These are phyloP conservation scores for Trichothecium sympodiale DNA, from an alignment of 2,329 filamentous ascomycete genomes.

Conservation along the genomic window DNA sequence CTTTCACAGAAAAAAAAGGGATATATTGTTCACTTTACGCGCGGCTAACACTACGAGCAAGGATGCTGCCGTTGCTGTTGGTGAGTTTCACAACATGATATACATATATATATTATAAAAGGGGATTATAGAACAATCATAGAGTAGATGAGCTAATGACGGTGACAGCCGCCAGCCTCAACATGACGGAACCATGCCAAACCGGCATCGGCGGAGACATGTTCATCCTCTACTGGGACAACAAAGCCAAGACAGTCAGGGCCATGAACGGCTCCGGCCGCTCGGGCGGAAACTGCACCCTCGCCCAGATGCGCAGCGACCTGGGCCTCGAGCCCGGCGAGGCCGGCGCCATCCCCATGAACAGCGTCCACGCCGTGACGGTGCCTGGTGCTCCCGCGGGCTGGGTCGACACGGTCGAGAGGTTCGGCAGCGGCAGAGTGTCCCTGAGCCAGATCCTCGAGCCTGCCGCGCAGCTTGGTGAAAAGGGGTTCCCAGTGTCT, in stretches of 20 bases:
- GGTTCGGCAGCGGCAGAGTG: constrained; percentile 81
- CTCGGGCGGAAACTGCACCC: constrained; percentile 54
- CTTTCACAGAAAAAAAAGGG: too few species aligned
- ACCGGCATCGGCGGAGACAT: constrained; percentile 96
- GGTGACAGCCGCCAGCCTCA: constrained; percentile 66
- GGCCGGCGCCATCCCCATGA: constrained; percentile 54
- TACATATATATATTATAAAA: too few species aligned
- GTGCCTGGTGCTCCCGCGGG: constrained; percentile 85
- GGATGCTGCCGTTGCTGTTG: constrained; percentile 94
- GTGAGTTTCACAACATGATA: constrained; percentile 31
- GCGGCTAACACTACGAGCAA: constrained; percentile 20
- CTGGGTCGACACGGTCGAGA: constrained; percentile 82
- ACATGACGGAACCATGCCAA: constrained; percentile 84
- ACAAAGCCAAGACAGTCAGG: constrained; percentile 67
- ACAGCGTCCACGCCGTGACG: constrained; percentile 70
- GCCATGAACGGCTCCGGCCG: constrained; percentile 93
- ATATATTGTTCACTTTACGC: too few species aligned
- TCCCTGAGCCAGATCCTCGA: constrained; percentile 64
- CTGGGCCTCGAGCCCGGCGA: constrained; percentile 49
- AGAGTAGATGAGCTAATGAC: background rate
- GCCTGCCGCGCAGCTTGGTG: constrained; percentile 76
- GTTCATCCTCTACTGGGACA: constrained; percentile 90
- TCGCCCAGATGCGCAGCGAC: constrained; percentile 59
- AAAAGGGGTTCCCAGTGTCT: constrained; percentile 82
- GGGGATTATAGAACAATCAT: background rate